Base-by-base conservation (phyloP, 1,284 basidiomycete genomes). In the Pseudozyma sp. region DNA sequence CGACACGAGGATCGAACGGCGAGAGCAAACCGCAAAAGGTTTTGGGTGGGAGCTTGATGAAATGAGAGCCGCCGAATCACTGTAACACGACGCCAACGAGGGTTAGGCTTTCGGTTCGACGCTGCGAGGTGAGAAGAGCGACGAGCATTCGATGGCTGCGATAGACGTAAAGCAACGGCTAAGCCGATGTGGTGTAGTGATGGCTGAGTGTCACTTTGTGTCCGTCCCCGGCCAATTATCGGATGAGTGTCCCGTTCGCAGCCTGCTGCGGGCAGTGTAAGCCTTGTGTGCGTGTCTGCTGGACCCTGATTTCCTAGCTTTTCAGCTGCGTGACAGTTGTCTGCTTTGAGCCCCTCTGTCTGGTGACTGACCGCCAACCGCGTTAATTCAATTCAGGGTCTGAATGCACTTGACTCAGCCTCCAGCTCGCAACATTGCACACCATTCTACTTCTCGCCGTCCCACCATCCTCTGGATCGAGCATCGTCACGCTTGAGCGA, bases 231-330 rank as follows among this genome's bases (percentile, higher is more conserved):
- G 24, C 24, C 24, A 24, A 24, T 24, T 24, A 24, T 24, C 24
- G n/a, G 35, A n/a, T 17, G 19, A 52, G 51, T 52, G 51, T 42
- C 39, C 51, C 51, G 51, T 52, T 43, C 51, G 51, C 51, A 39
- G 43, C 8, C 16, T 51, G 24, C 40, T 17, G 49, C 37, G 30
- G 47, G 47, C 35, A 37, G 35, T 24, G 16, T 19, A 16, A 8
- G 35, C 9, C 14, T 8, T 14, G 35, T 37, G 35, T 37, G 35
- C 14, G 35, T 10, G 5, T 37, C 35, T 37, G 35, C 43, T 61
- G 58, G 56, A 58, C 56, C 48, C 56, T 51, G 47, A 49, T 40
- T 46, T 16, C 34, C 24, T 17, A 11, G 13, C 35, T 9, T 17
- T 48, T 39, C 29, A 29, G 24, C 39, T 42, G 29, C 24, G 24